Evolutionary conservation across 2,329 filamentous ascomycete species (phyloP), one percentile per base, ranked within the genome.

Genomic region (Seiridium unicorne): DNA sequence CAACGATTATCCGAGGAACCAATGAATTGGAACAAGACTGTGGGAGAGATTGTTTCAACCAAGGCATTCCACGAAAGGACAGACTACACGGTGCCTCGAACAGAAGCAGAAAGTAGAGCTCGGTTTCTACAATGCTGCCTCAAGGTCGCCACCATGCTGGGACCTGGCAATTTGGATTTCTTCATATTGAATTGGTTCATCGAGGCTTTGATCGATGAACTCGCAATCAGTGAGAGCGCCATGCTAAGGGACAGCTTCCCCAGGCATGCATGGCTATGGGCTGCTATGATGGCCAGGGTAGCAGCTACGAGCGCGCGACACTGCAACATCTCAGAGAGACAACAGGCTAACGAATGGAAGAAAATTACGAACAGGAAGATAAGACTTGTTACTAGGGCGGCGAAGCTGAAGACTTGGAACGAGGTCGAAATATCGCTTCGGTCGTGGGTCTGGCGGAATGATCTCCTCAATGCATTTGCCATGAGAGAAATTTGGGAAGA

Each of bases 401-500:
- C 63, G 18, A 64, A 64, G 9, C 40, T 68, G 2, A 63, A 59
- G 61, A 63, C 63, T 3, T 68, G 65, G 65, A 63, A 64, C 40
- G 63, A 68, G 42, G 65, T 63, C 9, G 64, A 65, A 46, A 55
- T 60, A 10, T 59, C 64, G 7, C 62, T 66, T 13, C 58, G 61
- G 26, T 57, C 63, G 0, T 66, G 63, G 64, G 63, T 56, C 4
- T 56, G 54, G 54, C 40, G 40, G 8, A 42, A 32, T 13, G 47
- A 46, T 42, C 40, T 36, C 13, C n/a, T 47, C 13, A 42, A 56
- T 47, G 54, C 35, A 36, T 60, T 62, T 32, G 64, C 62, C 51
- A 57, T 68, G n/a, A 60, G 51, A 36, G 65, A 66, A 51, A 66
- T 68, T 63, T 68, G 65, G 65, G 65, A 68, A 59, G 64, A 65